Evolutionary conservation across 2,329 filamentous ascomycete species (phyloP).

Genomic region (Cercospora brassicicola): DNA sequence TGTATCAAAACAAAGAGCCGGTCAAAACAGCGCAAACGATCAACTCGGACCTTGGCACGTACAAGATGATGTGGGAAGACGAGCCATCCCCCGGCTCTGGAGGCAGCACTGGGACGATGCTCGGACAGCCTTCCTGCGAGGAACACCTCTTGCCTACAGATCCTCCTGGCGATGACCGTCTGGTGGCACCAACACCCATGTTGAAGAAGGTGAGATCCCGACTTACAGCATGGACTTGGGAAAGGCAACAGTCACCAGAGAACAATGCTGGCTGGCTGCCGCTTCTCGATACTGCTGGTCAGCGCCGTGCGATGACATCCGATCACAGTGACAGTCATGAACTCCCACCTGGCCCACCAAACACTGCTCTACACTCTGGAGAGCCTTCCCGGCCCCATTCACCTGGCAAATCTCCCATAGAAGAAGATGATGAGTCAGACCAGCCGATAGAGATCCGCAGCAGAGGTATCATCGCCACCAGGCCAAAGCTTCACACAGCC

Average conservation of each 20-base stretch:
- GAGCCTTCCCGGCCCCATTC: slow-evolving; percentile 25
- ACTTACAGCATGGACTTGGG: slow-evolving; percentile 33
- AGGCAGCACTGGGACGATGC: slow-evolving; percentile 18
- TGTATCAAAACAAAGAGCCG: not conserved
- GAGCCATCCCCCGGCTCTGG: slow-evolving; percentile 16
- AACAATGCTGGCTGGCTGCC: slow-evolving; percentile 18
- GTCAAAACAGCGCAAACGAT: slow-evolving; percentile 31
- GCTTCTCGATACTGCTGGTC: slow-evolving; percentile 11
- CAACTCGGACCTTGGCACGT: slow-evolving; percentile 26
- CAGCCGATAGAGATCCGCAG: slow-evolving; percentile 17
- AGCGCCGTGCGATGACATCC: slow-evolving; percentile 1
- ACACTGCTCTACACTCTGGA: slow-evolving; percentile 28
- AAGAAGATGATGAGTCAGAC: slow-evolving; percentile 17
- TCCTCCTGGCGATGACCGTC: not conserved
- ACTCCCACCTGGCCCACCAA: slow-evolving; percentile 30
- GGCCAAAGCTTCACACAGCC: slow-evolving; percentile 9
- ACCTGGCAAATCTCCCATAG: slow-evolving; percentile 8
- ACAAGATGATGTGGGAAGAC: slow-evolving; percentile 33
- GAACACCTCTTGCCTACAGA: not conserved
- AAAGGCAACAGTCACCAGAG: slow-evolving; percentile 20
- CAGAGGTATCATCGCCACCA: slow-evolving; percentile 7
- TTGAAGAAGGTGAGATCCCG: slow-evolving; percentile 31
- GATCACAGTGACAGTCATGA: slow-evolving; percentile 20
- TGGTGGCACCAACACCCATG: slow-evolving; percentile 12
- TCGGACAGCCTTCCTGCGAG: not conserved